These are phyloP conservation scores for Leptomonas seymouri DNA, from an alignment of 208 protist species.

Conservation along the genomic window DNA sequence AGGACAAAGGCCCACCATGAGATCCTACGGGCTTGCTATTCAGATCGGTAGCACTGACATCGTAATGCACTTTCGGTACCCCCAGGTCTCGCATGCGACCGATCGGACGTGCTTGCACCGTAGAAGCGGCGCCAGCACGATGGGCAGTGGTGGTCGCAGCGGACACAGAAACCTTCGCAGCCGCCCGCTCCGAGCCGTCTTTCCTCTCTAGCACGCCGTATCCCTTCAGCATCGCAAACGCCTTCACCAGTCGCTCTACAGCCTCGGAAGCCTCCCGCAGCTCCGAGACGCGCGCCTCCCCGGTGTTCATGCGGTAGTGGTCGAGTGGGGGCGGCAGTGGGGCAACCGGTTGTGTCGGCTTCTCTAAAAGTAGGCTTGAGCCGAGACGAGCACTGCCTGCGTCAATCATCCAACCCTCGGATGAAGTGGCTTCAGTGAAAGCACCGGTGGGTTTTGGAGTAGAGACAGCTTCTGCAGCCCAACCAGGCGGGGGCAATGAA, in stretches of 20 bases:
- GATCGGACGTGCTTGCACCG: conserved; percentile 8
- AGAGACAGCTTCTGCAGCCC: neutral
- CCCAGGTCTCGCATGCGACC: conserved; percentile 9
- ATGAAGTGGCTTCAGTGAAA: neutral
- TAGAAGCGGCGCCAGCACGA: neutral
- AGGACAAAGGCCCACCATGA: neutral
- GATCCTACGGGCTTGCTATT: neutral
- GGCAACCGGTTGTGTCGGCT: conserved; percentile 13
- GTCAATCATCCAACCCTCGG: neutral
- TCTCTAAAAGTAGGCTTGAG: neutral
- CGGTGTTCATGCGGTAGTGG: conserved; percentile 7
- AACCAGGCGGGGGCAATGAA: conserved; percentile 26
- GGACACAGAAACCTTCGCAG: neutral
- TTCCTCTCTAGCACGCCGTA: conserved; percentile 39
- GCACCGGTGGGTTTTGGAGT: neutral
- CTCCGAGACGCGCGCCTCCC: conserved; percentile 52
- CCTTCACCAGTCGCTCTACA: conserved; percentile 80
- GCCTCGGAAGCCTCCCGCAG: conserved; percentile 84
- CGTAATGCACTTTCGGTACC: neutral
- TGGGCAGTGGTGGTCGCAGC: conserved; percentile 12
- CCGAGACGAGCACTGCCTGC: neutral
- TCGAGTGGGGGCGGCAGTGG: conserved; percentile 42
- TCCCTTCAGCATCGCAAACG: conserved; percentile 70
- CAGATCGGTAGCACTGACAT: neutral
- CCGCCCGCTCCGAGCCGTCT: neutral